Evolutionary conservation across 345 rosid species (phyloP), one percentile per base, ranked within the genome.

Genomic region (Eutrema yunnanense): DNA sequence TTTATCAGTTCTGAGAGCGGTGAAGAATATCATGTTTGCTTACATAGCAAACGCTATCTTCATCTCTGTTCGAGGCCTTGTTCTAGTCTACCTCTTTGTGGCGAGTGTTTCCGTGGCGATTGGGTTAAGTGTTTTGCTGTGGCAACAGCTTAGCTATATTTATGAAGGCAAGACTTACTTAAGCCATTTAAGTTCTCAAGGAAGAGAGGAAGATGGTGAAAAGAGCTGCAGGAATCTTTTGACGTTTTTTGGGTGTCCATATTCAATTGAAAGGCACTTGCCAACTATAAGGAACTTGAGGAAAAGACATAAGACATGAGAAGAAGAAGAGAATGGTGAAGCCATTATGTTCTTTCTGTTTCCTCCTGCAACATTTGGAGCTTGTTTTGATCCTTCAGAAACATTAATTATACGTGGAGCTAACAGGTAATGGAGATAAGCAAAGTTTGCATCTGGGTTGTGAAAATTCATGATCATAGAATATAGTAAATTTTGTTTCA

Each of bases 101-200:
- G 77, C 94, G 0, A 86, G 95, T 63, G 64, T 84, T 55, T 85
- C 96, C 7, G 87, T 94, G 75, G 84, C 86, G 78, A 78, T 86
- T 7, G 97, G 97, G 48, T 79, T 89, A 48, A 79, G 83, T 59
- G 81, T 88, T 64, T 92, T 94, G 66, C 78, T 91, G 30, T 89
- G 92, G 95, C 98, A 92, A 79, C 96, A 92, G 75, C 89, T 92
- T 14, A 84, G 67, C 73, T 92, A 82, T 65, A 87, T 92, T 51
- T 89, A 84, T n/a, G 87, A 82, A 76, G 97, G 97, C 38, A 76
- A 83, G 76, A 92, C 96, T 34, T 92, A 88, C 76, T 80, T 90
- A 5, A 82, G 86, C 80, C 92, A 87, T 73, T 74, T 94, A 68
- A 84, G 83, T 52, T 79, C 87, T 4, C 79, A 71, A 62, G 92